These are phyloP conservation scores for Diaporthe sp. DNA, from an alignment of 2,329 filamentous ascomycete genomes.

Conservation along the genomic window DNA sequence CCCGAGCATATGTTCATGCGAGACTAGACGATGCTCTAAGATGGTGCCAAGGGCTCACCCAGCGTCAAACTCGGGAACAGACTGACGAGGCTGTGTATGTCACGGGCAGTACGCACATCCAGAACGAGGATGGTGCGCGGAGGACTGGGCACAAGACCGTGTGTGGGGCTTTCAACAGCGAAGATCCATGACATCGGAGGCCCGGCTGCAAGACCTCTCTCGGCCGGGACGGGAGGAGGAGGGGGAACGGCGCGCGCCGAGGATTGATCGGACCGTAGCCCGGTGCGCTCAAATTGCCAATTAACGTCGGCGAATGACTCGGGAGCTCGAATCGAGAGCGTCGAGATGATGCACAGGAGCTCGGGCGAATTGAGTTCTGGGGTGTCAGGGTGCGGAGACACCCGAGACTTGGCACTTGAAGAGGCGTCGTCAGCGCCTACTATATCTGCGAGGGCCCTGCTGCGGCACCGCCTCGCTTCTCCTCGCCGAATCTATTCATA, in stretches of 20 bases:
- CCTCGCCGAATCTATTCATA: background rate
- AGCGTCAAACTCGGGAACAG: background rate
- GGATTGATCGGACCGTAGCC: background rate
- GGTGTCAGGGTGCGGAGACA: background rate
- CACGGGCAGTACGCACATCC: background rate
- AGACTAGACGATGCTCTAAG: background rate
- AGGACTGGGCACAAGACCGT: background rate
- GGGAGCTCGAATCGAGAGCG: constrained; percentile 6
- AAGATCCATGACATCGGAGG: background rate
- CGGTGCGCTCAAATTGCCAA: constrained; percentile 6
- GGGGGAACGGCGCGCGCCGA: constrained; percentile 6
- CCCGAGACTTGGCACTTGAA: constrained; percentile 11
- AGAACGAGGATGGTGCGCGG: background rate
- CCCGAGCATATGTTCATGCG: background rate
- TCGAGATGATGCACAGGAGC: constrained; percentile 10
- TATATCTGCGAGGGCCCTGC: background rate
- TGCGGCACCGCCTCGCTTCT: background rate
- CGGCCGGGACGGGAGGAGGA: background rate
- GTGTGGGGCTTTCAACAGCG: background rate
- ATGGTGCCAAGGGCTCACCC: background rate
- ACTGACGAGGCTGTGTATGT: background rate
- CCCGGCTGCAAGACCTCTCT: background rate
- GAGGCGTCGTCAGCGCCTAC: constrained; percentile 12
- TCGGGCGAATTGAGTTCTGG: background rate
- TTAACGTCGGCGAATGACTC: constrained; percentile 2